Evolutionary conservation across 169 alveolate genomes (phyloP).

Genomic region (Cyclospora cayetanensis): DNA sequence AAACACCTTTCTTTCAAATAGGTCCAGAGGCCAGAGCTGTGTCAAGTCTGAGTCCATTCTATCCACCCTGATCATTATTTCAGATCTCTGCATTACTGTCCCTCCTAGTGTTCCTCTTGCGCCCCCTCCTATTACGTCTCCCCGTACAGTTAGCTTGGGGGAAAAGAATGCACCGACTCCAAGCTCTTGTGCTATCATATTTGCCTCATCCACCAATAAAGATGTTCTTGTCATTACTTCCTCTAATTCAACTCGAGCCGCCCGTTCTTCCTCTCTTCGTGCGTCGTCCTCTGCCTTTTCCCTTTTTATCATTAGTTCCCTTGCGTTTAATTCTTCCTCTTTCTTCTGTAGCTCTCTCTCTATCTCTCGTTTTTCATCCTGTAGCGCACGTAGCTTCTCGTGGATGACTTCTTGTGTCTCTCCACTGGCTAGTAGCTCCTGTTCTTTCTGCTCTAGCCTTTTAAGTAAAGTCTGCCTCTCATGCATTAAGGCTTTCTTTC

Average conservation of each 20-base stretch:
- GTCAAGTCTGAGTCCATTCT: slow-evolving; percentile 65
- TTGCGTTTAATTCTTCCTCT: slow-evolving; percentile 52
- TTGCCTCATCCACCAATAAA: slow-evolving; percentile 70
- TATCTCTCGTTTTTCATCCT: slow-evolving; percentile 61
- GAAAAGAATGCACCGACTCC: slow-evolving; percentile 72
- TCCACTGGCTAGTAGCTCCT: slow-evolving; percentile 60
- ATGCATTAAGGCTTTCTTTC: slow-evolving; percentile 28
- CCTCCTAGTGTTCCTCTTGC: slow-evolving; percentile 58
- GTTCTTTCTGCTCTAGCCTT: slow-evolving; percentile 46
- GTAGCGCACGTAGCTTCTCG: slow-evolving; percentile 32
- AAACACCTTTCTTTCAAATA: slow-evolving; percentile 69
- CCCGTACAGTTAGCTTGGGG: slow-evolving; percentile 60
- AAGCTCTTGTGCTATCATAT: slow-evolving; percentile 71
- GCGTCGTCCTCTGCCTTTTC: slow-evolving; percentile 69
- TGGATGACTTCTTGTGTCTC: slow-evolving; percentile 68
- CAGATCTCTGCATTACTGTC: slow-evolving; percentile 69
- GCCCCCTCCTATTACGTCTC: slow-evolving; percentile 55
- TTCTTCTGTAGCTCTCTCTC: slow-evolving; percentile 50
- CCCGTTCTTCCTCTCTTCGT: slow-evolving; percentile 61
- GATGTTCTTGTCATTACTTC: slow-evolving; percentile 69
- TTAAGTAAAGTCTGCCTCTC: slow-evolving; percentile 61
- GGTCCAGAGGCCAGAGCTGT: slow-evolving; percentile 70
- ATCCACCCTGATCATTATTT: slow-evolving; percentile 71
- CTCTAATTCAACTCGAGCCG: slow-evolving; percentile 66
- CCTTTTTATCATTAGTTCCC: slow-evolving; percentile 9